These are phyloP conservation scores for Priceomyces carsonii DNA, from an alignment of 805 yeast species.

Conservation along the genomic window DNA sequence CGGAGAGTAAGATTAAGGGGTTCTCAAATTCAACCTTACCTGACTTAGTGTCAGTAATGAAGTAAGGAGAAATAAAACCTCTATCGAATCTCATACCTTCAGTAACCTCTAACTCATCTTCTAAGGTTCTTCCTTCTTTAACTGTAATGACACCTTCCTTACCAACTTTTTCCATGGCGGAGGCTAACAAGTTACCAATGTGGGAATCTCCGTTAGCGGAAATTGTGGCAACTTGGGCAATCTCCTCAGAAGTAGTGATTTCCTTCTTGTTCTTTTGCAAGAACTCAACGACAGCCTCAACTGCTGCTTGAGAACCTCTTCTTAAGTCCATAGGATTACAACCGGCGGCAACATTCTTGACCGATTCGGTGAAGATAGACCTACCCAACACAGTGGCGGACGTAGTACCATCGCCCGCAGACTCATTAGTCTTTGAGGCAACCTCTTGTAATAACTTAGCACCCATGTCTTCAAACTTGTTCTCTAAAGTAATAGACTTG, in stretches of 20 bases:
- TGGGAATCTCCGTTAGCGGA: slow-evolving; percentile 96
- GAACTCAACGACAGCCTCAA: slow-evolving; percentile 85
- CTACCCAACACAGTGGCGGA: slow-evolving; percentile 96
- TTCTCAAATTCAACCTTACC: slow-evolving; percentile 95
- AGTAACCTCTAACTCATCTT: slow-evolving; percentile 91
- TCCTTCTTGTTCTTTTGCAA: slow-evolving; percentile 86
- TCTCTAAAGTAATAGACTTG: slow-evolving; percentile 73
- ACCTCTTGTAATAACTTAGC: slow-evolving; percentile 95
- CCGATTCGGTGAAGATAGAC: slow-evolving; percentile 91
- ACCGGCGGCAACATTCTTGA: slow-evolving; percentile 97
- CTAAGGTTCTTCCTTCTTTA: slow-evolving; percentile 95
- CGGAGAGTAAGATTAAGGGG: slow-evolving; percentile 81
- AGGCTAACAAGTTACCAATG: slow-evolving; percentile 87
- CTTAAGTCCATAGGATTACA: slow-evolving; percentile 98
- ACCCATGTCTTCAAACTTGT: slow-evolving; percentile 95
- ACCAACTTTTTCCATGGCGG: slow-evolving; percentile 98
- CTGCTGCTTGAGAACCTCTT: slow-evolving; percentile 97
- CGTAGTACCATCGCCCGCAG: slow-evolving; percentile 99
- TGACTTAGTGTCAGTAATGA: slow-evolving; percentile 87
- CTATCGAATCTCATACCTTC: slow-evolving; percentile 99
- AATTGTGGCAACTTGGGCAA: slow-evolving; percentile 97
- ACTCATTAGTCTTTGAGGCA: slow-evolving; percentile 94
- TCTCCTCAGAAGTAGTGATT: slow-evolving; percentile 90
- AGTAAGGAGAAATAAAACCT: slow-evolving; percentile 95
- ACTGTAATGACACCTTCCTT: slow-evolving; percentile 98